These are phyloP conservation scores for Starmerella gropengiesseri DNA, from an alignment of 805 yeast genomes.

Conservation along the genomic window DNA sequence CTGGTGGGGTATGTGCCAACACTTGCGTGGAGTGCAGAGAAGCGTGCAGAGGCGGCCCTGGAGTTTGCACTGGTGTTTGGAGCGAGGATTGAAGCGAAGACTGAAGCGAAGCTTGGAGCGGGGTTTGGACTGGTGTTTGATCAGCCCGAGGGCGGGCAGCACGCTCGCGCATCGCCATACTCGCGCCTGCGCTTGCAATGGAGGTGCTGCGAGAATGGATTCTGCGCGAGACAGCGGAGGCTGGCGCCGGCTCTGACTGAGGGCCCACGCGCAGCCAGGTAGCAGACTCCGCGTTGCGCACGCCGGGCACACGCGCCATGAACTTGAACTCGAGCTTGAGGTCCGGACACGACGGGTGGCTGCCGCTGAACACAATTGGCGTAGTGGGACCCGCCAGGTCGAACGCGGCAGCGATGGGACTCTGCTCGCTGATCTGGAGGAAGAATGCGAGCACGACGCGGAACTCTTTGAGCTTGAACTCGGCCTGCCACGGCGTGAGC, in stretches of 20 bases:
- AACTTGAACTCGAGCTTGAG: constrained; percentile 15
- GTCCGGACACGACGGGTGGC: constrained; percentile 8
- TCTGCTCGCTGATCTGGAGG: constrained; percentile 13
- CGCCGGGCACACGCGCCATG: constrained; percentile 8
- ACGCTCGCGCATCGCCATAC: too few species aligned
- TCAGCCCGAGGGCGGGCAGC: too few species aligned
- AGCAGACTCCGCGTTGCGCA: constrained; percentile 2
- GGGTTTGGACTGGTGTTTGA: too few species aligned
- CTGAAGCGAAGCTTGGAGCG: too few species aligned
- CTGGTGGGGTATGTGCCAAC: too few species aligned
- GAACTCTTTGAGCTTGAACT: constrained; percentile 21
- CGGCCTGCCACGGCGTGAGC: constrained; percentile 20
- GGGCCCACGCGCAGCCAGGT: constrained; percentile 12
- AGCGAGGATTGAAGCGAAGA: too few species aligned
- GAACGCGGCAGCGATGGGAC: constrained; percentile 13
- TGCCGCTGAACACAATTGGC: constrained; percentile 11
- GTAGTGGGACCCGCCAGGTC: constrained; percentile 6
- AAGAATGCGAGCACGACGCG: constrained; percentile 17
- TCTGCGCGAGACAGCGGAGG: neutral
- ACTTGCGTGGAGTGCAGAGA: too few species aligned
- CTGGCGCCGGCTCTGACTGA: constrained; percentile 5
- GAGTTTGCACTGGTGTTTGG: too few species aligned
- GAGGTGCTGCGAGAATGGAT: neutral
- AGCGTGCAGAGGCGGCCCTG: too few species aligned
- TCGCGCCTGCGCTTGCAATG: neutral